Conservation (phyloP, 2,329 filamentous ascomycete genomes). For the Aspergillus spinulosporus region DNA sequence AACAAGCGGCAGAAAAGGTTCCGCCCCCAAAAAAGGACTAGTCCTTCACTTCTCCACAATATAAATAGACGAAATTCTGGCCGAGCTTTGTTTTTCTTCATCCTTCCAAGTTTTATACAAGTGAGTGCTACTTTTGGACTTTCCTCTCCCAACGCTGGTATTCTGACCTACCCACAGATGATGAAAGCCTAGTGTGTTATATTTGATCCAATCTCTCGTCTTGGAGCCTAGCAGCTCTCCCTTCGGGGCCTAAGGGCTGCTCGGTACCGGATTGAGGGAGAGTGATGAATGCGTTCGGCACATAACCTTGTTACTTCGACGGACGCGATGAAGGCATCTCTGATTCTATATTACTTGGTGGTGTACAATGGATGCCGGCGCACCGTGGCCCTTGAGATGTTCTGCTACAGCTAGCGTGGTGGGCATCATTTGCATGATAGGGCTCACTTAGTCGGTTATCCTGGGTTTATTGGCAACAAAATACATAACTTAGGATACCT, state of each 20-base stretch:
- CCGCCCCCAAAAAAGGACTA: slow-evolving; percentile 29
- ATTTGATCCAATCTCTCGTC: slow-evolving; percentile 73
- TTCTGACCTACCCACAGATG: slow-evolving; percentile 63
- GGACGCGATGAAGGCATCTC: slow-evolving; percentile 98
- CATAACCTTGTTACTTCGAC: slow-evolving; percentile 91
- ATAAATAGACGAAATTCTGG: slow-evolving; percentile 16
- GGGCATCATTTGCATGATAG: slow-evolving; percentile 17
- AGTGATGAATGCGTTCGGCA: slow-evolving; percentile 99
- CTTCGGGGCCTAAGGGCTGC: slow-evolving; percentile 81
- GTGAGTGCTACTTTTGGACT: slow-evolving; percentile 59
- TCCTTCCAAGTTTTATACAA: slow-evolving; percentile 99
- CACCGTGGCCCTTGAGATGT: slow-evolving; percentile 18
- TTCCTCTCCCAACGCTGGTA: no score
- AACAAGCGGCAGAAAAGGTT: slow-evolving; percentile 17
- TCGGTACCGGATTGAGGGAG: slow-evolving; percentile 64
- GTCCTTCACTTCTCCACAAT: slow-evolving; percentile 18
- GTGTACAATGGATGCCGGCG: slow-evolving; percentile 26
- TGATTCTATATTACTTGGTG: slow-evolving; percentile 66
- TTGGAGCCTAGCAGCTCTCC: slow-evolving; percentile 74
- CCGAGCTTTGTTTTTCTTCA: slow-evolving; percentile 61
- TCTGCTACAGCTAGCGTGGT: background rate
- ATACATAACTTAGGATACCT: no score
- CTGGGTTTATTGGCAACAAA: background rate
- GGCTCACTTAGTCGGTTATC: slow-evolving; percentile 7
- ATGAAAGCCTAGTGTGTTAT: slow-evolving; percentile 99